Evolutionary conservation across 2,329 filamentous ascomycete genomes (phyloP), one percentile per base, ranked within the genome.

Genomic region (Trichophyton simii): DNA sequence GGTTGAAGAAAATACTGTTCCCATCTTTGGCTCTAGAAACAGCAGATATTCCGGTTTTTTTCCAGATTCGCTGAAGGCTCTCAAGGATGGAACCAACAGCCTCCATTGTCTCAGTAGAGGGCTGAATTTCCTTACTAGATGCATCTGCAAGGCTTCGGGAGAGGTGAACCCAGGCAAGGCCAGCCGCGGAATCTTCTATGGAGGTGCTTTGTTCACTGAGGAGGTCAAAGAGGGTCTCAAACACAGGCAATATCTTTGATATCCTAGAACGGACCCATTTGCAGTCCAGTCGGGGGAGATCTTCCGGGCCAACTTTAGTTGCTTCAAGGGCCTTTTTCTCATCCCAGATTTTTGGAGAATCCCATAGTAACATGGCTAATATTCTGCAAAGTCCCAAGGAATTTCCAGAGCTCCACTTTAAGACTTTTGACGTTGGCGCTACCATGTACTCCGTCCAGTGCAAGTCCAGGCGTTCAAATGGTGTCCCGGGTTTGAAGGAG

Each of bases 181-280:
- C 80, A 7, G 87, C 76, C 44, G 71, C 66, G 2, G 73, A 75
- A 13, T 67, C 65, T 15, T 80, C 72, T 1, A 77, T 78, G 7
- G 59, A 50, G 13, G 34, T 55, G 7, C 20, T 34, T 20, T 41
- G 38, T 22, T 44, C 57, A 28, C n/a, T 48, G 11, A 46, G 34
- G 18, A 59, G 57, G 18, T 58, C 34, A 31, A 86, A 71, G 6
- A 84, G 72, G 1, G 74, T 74, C 66, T 84, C 80, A 18, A 86
- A 75, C 3, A 83, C 77, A 11, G 73, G 75, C n/a, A 96, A 82
- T 3, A 96, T 80, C 50, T 79, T 80, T 1, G 77, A 70, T 3
- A 87, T 77, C 64, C 89, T 89, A 62, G 83, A 86, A 60, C 92
- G 83, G 11, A 95, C 79, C 94, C 94, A 99, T 77, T 87, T 90